Conservation (phyloP, 129 eudicot species). For the Dittrichia graveolens region DNA sequence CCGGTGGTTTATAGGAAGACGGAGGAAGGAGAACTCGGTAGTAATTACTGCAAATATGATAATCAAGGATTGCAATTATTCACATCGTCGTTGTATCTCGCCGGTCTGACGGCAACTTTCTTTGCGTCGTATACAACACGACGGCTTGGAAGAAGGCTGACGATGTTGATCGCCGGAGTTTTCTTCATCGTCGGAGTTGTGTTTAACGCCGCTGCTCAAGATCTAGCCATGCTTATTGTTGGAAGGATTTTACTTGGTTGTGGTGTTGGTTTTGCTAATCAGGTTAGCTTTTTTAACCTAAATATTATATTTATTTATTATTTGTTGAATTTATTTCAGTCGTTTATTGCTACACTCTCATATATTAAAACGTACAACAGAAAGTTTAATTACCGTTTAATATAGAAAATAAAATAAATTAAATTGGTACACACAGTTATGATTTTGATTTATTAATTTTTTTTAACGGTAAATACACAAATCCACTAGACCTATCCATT, state of each 20-base stretch:
- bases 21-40: background rate
- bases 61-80: slow-evolving; percentile 80
- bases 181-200: slow-evolving; percentile 73
- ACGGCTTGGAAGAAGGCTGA: slow-evolving; percentile 57
- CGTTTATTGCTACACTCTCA: background rate
- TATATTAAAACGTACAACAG: too few relatives aligned
- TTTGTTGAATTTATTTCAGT: background rate
- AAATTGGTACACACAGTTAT: too few relatives aligned
- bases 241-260: slow-evolving; percentile 92
- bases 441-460: too few relatives aligned
- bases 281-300: slow-evolving; percentile 44
- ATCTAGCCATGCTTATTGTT: slow-evolving; percentile 79
- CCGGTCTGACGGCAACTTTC: slow-evolving; percentile 77
- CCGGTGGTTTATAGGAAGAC: slow-evolving; percentile 60
- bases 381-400: too few relatives aligned
- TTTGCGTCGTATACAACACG: slow-evolving; percentile 88
- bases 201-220: slow-evolving; percentile 70
- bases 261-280: slow-evolving; percentile 98
- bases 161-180: slow-evolving; percentile 82
- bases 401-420: too few relatives aligned
- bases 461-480: too few relatives aligned
- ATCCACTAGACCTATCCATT: too few relatives aligned
- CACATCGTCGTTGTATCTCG: slow-evolving; percentile 86
- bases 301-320: background rate
- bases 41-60: slow-evolving; percentile 88